Evolutionary conservation across 106 monocot genomes (phyloP).

Genomic region (Acanthochlamys bracteata): DNA sequence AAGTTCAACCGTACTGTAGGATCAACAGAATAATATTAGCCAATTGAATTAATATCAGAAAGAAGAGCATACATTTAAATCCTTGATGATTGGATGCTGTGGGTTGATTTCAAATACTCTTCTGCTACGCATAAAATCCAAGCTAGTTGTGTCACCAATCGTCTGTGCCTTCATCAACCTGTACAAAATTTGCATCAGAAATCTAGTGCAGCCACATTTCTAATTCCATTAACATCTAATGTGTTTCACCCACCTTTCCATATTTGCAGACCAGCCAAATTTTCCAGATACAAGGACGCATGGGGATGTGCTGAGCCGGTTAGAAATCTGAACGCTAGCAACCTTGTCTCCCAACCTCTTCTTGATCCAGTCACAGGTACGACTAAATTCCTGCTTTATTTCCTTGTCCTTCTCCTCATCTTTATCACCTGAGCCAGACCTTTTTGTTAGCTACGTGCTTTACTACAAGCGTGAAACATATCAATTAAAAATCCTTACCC

Average conservation of each 20-base stretch:
- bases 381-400: conserved; percentile 76
- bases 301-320: conserved; percentile 84
- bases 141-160: conserved; percentile 54
- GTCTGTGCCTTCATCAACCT: conserved; percentile 96
- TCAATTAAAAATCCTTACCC: conserved; percentile 29
- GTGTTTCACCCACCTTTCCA: conserved; percentile 64
- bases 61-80: conserved; percentile 53
- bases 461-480: not conserved
- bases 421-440: conserved; percentile 49
- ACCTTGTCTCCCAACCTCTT: conserved; percentile 81
- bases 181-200: conserved; percentile 8
- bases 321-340: conserved; percentile 82
- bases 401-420: conserved; percentile 93
- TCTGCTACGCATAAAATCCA: conserved; percentile 88
- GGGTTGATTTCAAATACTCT: conserved; percentile 98
- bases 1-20: too few species aligned
- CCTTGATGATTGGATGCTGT: conserved; percentile 79
- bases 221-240: not conserved
- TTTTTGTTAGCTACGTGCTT: not conserved
- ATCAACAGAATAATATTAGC: too few species aligned
- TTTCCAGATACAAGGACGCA: conserved; percentile 94
- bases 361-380: conserved; percentile 89
- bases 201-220: not conserved
- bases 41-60: not conserved
- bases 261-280: conserved; percentile 99